Evolutionary conservation across 2,329 filamentous ascomycete genomes (phyloP).

Genomic region (Ophiocordyceps polyrhachis-furcata): DNA sequence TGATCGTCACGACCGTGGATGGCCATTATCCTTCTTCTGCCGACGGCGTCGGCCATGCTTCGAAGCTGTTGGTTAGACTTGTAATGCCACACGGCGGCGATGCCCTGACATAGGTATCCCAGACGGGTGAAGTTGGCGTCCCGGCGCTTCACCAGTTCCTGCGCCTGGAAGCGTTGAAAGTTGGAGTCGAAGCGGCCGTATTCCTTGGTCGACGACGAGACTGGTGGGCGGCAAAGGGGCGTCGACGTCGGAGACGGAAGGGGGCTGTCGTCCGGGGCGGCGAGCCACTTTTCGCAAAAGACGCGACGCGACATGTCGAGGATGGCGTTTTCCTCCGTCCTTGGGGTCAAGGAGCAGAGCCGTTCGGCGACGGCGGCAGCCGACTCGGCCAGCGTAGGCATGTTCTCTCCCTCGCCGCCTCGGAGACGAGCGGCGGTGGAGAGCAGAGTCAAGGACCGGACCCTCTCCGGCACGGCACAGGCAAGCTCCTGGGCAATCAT

Average conservation of each 20-base stretch:
- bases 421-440: slow-evolving; percentile 43
- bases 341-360: slow-evolving; percentile 44
- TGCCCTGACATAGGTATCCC: slow-evolving; percentile 59
- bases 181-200: slow-evolving; percentile 50
- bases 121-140: slow-evolving; percentile 39
- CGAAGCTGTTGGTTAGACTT: slow-evolving; percentile 49
- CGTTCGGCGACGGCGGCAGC: slow-evolving; percentile 44
- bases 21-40: slow-evolving; percentile 55
- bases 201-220: slow-evolving; percentile 2
- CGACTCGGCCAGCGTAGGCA: slow-evolving; percentile 16
- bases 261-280: slow-evolving; percentile 35
- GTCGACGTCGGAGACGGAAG: slow-evolving; percentile 27
- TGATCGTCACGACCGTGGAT: slow-evolving; percentile 57
- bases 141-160: slow-evolving; percentile 54
- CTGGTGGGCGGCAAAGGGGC: slow-evolving; percentile 16
- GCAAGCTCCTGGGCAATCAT: slow-evolving; percentile 82
- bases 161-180: slow-evolving; percentile 65
- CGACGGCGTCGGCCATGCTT: slow-evolving; percentile 47
- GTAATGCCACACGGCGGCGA: slow-evolving; percentile 63
- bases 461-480: slow-evolving; percentile 27
- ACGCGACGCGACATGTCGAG: slow-evolving; percentile 44
- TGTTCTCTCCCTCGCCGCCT: slow-evolving; percentile 27
- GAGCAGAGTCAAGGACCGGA: slow-evolving; percentile 38
- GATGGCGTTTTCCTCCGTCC: slow-evolving; percentile 48
- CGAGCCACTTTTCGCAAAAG: slow-evolving; percentile 47